Conservation (phyloP, 306 rosid species). For the Pyrus communis region DNA sequence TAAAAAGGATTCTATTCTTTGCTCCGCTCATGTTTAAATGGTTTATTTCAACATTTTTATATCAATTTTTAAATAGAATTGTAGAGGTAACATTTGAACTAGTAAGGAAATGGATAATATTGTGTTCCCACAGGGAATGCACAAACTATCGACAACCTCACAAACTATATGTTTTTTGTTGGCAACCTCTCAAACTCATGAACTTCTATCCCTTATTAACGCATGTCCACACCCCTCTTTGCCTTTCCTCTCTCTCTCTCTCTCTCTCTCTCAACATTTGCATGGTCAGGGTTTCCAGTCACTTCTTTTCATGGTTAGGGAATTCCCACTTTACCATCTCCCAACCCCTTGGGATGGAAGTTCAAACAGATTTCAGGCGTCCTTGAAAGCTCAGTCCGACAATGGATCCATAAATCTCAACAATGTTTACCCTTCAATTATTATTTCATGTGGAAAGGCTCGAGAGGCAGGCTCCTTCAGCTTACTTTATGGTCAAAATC, state of each 20-base stretch:
- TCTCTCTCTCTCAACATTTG: not conserved
- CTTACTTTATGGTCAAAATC: slow-evolving; percentile 38
- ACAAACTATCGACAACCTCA: not conserved
- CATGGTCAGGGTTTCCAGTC: slow-evolving; percentile 2
- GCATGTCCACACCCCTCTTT: slow-evolving; percentile 38
- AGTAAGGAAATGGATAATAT: too few species aligned
- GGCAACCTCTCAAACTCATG: not conserved
- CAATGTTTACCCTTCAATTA: not conserved
- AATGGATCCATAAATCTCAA: not conserved
- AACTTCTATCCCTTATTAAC: slow-evolving; percentile 39
- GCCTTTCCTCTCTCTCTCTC: not conserved
- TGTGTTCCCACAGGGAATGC: not conserved
- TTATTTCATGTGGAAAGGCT: slow-evolving; percentile 2
- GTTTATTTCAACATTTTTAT: too few species aligned
- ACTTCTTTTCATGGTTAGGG: slow-evolving; percentile 47
- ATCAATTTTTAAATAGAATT: too few species aligned
- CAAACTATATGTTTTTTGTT: not conserved
- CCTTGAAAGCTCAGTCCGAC: not conserved
- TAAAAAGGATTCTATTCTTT: too few species aligned
- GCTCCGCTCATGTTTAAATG: too few species aligned
- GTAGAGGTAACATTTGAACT: too few species aligned
- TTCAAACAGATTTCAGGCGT: not conserved
- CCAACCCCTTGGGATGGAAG: slow-evolving; percentile 6
- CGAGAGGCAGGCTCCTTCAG: not conserved
- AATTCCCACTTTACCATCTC: slow-evolving; percentile 17